Evolutionary conservation across 208 protist species (phyloP).

Genomic region (Leptomonas pyrrhocoris): DNA sequence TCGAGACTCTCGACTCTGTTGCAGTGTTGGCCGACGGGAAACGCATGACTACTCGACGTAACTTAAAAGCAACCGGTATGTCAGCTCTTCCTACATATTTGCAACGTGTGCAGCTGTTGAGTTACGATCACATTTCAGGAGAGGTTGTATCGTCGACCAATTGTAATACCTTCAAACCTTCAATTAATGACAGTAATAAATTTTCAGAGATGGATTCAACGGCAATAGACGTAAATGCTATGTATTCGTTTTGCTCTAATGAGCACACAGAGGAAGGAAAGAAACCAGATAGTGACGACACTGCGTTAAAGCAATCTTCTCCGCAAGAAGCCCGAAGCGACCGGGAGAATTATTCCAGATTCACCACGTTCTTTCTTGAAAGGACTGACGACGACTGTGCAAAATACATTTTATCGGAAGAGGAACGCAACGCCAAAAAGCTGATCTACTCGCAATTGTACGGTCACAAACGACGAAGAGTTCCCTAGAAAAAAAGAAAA

Average conservation of each 20-base stretch:
- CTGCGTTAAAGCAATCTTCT: background rate
- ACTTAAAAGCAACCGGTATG: background rate
- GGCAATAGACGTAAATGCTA: background rate
- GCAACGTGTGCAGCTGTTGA: background rate
- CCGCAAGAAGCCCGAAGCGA: background rate
- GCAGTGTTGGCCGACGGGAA: constrained; percentile 11
- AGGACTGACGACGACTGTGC: background rate
- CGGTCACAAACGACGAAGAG: background rate
- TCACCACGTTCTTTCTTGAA: background rate
- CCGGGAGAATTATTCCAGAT: background rate
- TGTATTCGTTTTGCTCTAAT: background rate
- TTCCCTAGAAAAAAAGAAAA: background rate
- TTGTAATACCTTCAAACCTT: background rate
- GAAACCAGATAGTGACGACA: background rate
- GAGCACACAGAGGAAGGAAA: background rate
- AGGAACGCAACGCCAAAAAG: constrained; percentile 16
- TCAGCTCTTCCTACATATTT: background rate
- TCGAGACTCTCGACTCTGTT: constrained; percentile 21
- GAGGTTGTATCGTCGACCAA: background rate
- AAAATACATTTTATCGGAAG: constrained; percentile 10
- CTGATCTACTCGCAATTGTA: constrained; percentile 7
- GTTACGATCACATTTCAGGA: constrained; percentile 18
- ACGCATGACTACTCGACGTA: background rate
- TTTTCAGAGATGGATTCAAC: constrained; percentile 4
- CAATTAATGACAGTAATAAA: background rate